Base-by-base conservation (phyloP, 2,329 filamentous ascomycete species). In the Nemania bipapillata region DNA sequence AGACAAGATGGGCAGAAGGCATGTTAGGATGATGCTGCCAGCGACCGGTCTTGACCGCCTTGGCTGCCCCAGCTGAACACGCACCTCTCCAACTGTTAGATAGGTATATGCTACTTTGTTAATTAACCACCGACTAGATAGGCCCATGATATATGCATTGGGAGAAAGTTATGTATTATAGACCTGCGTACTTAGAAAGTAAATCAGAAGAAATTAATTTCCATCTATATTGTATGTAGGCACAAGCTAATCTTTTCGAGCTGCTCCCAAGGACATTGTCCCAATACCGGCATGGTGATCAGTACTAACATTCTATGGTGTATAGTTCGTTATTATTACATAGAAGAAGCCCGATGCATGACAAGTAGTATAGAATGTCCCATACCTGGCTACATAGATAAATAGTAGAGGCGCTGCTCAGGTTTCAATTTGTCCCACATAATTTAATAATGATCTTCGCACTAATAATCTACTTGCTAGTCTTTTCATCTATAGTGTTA, bases 361-460 rank as follows among this genome's bases (percentile, higher is more conserved):
- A 47, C 8, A 30, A 22, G 11, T 5, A 4, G 12, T 45, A 45
- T 4, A 9, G 22, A 53, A 47, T 42, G 56, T 60, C 40, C 65
- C 62, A 62, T 58, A 22, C 49, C 26, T 35, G 22, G 28, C 15
- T 17, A 12, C 7, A 17, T n/a, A 20, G 24, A 24, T 32, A 32
- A 9, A 9, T 32, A 32, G 30, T 9, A 12, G 26, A 17, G 54
- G 28, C 37, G 17, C 40, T 28, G n/a, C 22, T 37, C 42, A 32
- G 40, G 37, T 32, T 35, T 54, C n/a, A 26, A 32, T 32, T 32
- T 58, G n/a, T n/a, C n/a, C 63, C 53, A 61, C 45, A 58, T 47
- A 20, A 49, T 58, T 63, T 53, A 20, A 69, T 69, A 37, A 68
- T 47, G 66, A 69, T 65, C 57, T 62, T 65, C 66, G 52, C 47